These are phyloP conservation scores for Starmerella bombi DNA, from an alignment of 805 yeast species.

Conservation along the genomic window DNA sequence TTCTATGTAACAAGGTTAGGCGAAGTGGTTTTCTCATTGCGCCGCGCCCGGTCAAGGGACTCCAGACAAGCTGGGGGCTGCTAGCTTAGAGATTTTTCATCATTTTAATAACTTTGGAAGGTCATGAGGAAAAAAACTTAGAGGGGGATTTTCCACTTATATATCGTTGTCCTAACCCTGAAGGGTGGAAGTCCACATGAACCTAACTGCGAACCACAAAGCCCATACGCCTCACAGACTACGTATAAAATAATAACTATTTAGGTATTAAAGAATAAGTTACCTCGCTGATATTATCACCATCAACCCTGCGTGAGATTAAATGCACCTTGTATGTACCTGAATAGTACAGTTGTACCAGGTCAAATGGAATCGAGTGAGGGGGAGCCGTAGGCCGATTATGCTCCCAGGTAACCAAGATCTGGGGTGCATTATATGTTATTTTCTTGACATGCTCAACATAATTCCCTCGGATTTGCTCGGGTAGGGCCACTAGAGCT, in stretches of 20 bases:
- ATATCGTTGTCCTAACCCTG: too few species aligned
- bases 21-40: slow-evolving; percentile 20
- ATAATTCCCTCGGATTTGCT: slow-evolving; percentile 6
- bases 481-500: slow-evolving; percentile 14
- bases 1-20: slow-evolving; percentile 24
- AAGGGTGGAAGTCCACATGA: too few species aligned
- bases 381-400: slow-evolving; percentile 8
- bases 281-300: slow-evolving; percentile 2
- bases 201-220: too few species aligned
- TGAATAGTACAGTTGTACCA: slow-evolving; percentile 12
- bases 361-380: slow-evolving; percentile 9
- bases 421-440: slow-evolving; percentile 13
- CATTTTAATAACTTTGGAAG: slow-evolving; percentile 23
- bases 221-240: too few species aligned
- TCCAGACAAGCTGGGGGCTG: slow-evolving; percentile 23
- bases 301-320: not conserved
- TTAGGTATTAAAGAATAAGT: slow-evolving; percentile 4
- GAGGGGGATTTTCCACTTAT: too few species aligned
- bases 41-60: slow-evolving; percentile 27
- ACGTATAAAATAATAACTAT: too few species aligned
- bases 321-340: slow-evolving; percentile 3
- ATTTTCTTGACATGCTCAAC: slow-evolving; percentile 6
- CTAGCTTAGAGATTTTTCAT: slow-evolving; percentile 19
- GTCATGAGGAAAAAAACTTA: slow-evolving; percentile 13
- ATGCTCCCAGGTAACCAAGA: slow-evolving; percentile 14